phyloP scores from a whole-genome alignment of 176 grass and related monocot species.

The Oryza glaberrima region DNA sequence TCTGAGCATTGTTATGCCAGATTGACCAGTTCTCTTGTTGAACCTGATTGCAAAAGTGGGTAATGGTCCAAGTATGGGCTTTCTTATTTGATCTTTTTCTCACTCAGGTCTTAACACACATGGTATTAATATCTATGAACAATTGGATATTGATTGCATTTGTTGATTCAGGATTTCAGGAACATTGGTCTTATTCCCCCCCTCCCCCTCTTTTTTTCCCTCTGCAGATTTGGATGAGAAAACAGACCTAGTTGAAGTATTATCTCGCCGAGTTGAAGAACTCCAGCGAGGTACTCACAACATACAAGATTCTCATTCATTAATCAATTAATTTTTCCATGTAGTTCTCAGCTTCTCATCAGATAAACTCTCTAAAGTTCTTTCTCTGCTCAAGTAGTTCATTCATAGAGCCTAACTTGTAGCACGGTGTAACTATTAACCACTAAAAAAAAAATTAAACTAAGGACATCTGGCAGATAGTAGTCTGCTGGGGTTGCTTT shows the following conservation, averaged over 20 bases:
- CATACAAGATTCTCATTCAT: constrained; percentile 18
- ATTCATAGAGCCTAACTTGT: background rate
- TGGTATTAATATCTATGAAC: constrained; percentile 2
- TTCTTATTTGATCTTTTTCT: background rate
- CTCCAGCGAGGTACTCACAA: constrained; percentile 69
- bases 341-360: constrained; percentile 29
- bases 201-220: background rate
- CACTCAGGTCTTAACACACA: background rate
- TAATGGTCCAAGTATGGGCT: background rate
- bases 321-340: constrained; percentile 8
- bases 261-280: constrained; percentile 68
- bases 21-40: background rate
- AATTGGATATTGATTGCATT: constrained; percentile 19
- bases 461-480: background rate
- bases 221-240: constrained; percentile 63
- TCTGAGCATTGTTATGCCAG: background rate
- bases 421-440: background rate
- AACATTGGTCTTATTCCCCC: constrained; percentile 3
- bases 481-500: background rate
- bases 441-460: constrained; percentile 11
- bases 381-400: constrained; percentile 15
- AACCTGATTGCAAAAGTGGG: background rate
- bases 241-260: constrained; percentile 45
- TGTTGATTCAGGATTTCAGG: constrained; percentile 43
- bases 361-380: background rate